Base-by-base conservation (phyloP, 1,139 yeast genomes). In the Candida tropicalis region DNA sequence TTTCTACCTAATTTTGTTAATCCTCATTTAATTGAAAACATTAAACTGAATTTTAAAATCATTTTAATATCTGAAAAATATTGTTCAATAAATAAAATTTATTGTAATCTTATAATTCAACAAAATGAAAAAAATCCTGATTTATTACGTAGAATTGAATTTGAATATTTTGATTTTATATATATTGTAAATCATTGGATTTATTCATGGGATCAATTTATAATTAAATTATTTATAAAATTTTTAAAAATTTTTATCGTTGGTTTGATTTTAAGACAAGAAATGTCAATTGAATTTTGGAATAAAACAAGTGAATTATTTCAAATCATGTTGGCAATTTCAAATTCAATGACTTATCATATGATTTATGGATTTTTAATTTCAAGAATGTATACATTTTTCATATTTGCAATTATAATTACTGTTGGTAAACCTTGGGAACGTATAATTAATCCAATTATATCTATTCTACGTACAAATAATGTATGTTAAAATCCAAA, bases 401-500 rank as follows among this genome's bases (percentile, higher is more conserved):
- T 57, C 26, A 23, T 55, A 7, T 37, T 57, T 32, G 56, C 55
- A 0, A 34, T 43, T 5, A 28, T 51, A 15, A 38, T 51, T 13
- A 52, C 56, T 1, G 39, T 43, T 15, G 18, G 36, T 22, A 51
- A 50, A 39, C 47, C 56, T 1, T 54, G 56, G 56, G 40, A 42
- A n/a, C 38, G 45, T 8, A 29, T 53, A 12, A 25, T 46, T 26
- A 47, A 43, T 23, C 45, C 52, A 7, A 25, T 54, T 20, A 12
- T 40, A 18, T 35, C 38, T 16, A 41, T 51, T 23, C 38, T 50
- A 22, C 20, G 46, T 31, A 24, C 50, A 26, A 44, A 39, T 39
- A 44, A 42, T 17, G 43, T 50, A 4, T 50, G 40, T 33, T 54
- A 74, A 46, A 71, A 73, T 1, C 86, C 87, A 62, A 84, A 84